A percentile compares a stretch with the other conserved stretches of the same genome.
phyloP scores from a whole-genome alignment of 352 stramenopile species.

The Globisporangium ultimum region DNA sequence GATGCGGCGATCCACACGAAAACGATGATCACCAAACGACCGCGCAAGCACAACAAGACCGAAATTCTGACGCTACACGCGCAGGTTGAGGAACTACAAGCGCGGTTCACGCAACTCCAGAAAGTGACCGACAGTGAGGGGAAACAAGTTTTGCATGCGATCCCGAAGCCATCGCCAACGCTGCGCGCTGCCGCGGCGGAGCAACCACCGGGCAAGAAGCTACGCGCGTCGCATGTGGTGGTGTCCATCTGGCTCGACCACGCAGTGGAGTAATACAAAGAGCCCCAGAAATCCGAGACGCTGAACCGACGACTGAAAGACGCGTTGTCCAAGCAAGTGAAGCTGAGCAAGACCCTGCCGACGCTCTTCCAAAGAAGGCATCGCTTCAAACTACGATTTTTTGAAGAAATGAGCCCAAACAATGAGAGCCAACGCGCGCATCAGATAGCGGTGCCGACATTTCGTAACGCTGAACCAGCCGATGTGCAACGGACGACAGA shows the following conservation, averaged over 20 bases:
- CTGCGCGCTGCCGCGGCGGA: neutral
- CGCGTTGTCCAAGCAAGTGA: constrained; percentile 33
- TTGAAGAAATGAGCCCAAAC: neutral
- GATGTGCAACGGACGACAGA: neutral
- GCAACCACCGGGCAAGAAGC: neutral
- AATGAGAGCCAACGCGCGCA: neutral
- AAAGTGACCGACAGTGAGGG: neutral
- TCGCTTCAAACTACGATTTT: neutral
- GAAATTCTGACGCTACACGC: constrained; percentile 6
- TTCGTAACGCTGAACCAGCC: neutral
- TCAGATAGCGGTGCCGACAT: too few species aligned
- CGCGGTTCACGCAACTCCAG: neutral
- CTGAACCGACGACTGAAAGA: constrained; percentile 42
- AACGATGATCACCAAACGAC: neutral
- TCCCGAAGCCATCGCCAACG: neutral
- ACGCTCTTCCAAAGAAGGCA: neutral
- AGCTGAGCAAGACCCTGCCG: constrained; percentile 30
- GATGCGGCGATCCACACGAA: neutral
- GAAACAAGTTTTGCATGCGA: neutral
- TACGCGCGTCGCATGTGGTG: neutral
- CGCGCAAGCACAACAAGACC: neutral
- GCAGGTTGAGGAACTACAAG: constrained; percentile 3
- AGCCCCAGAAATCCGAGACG: constrained; percentile 32
- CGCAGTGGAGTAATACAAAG: constrained; percentile 36
- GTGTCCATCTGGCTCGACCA: constrained; percentile 36